Conservation (phyloP, 2,329 filamentous ascomycete genomes). For the Elsinoe fawcettii region DNA sequence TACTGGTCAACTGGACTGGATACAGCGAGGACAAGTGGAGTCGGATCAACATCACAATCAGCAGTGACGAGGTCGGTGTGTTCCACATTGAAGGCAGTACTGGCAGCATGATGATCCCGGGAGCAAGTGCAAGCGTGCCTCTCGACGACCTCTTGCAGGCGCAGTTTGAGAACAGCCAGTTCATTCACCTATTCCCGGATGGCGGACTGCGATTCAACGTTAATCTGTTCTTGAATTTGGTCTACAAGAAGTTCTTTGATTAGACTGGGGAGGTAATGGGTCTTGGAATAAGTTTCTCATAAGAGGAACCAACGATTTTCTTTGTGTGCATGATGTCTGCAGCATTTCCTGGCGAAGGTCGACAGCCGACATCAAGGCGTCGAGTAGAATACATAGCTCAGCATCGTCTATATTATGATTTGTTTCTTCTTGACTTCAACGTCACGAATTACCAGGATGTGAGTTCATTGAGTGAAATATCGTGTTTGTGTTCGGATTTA, state of each 20-base stretch:
- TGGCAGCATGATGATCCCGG: slow-evolving; percentile 91
- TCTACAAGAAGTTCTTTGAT: slow-evolving; percentile 96
- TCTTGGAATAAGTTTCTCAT: background rate
- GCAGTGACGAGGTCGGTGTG: slow-evolving; percentile 85
- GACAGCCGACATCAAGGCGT: background rate
- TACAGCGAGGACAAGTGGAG: slow-evolving; percentile 79
- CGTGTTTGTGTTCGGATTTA: too few species aligned
- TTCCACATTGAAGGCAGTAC: slow-evolving; percentile 88
- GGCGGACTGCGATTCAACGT: slow-evolving; percentile 74
- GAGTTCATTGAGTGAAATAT: too few species aligned
- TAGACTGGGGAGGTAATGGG: slow-evolving; percentile 29
- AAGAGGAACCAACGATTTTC: background rate
- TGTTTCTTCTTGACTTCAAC: background rate
- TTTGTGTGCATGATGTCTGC: slow-evolving; percentile 12
- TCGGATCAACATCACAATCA: slow-evolving; percentile 88
- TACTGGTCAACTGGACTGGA: slow-evolving; percentile 84
- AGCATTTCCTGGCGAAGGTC: slow-evolving; percentile 12
- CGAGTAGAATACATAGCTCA: slow-evolving; percentile 12
- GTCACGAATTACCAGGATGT: background rate
- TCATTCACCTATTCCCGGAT: slow-evolving; percentile 86
- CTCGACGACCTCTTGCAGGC: slow-evolving; percentile 92
- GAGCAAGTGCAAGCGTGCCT: slow-evolving; percentile 77
- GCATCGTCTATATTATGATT: slow-evolving; percentile 12
- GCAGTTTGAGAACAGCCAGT: slow-evolving; percentile 94
- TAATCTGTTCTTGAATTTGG: slow-evolving; percentile 88